Percentiles rank a stretch among this genome's conserved stretches.
These are phyloP conservation scores for Penicillium manginii DNA, from an alignment of 495 filamentous ascomycete species.

Conservation along the genomic window DNA sequence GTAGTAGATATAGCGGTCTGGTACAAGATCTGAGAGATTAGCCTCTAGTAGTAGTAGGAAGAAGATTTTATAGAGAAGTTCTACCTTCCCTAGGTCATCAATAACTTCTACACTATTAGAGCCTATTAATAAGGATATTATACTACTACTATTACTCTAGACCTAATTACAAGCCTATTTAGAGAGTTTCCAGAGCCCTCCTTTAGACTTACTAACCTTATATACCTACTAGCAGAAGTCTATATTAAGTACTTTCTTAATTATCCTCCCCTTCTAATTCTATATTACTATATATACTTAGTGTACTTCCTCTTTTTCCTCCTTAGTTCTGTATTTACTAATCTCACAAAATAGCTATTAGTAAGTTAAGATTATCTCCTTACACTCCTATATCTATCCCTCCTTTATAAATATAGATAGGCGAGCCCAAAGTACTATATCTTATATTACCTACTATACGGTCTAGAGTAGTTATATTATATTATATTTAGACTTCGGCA, in stretches of 20 bases:
- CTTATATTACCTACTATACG: conserved; percentile 4
- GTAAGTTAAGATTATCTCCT: conserved; percentile 9
- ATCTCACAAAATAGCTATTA: background rate
- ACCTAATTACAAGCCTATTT: background rate
- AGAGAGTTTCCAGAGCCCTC: background rate
- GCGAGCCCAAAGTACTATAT: conserved; percentile 11
- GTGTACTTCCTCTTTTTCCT: background rate
- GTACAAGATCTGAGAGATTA: background rate
- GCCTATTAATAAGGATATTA: no score
- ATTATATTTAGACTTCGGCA: no score
- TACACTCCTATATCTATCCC: conserved; percentile 15
- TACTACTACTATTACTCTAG: no score
- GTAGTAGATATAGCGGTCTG: no score
- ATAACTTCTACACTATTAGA: no score
- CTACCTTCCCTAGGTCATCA: background rate
- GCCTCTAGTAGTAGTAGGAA: background rate
- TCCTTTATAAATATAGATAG: conserved; percentile 13
- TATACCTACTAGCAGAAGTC: background rate
- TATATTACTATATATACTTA: no score
- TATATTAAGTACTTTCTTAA: background rate
- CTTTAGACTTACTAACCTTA: background rate
- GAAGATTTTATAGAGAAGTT: background rate
- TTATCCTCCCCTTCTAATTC: background rate
- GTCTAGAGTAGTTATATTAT: no score
- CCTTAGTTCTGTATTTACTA: background rate